Evolutionary conservation across 1,139 yeast genomes (phyloP).

Genomic region (Suhomyces kunorum): DNA sequence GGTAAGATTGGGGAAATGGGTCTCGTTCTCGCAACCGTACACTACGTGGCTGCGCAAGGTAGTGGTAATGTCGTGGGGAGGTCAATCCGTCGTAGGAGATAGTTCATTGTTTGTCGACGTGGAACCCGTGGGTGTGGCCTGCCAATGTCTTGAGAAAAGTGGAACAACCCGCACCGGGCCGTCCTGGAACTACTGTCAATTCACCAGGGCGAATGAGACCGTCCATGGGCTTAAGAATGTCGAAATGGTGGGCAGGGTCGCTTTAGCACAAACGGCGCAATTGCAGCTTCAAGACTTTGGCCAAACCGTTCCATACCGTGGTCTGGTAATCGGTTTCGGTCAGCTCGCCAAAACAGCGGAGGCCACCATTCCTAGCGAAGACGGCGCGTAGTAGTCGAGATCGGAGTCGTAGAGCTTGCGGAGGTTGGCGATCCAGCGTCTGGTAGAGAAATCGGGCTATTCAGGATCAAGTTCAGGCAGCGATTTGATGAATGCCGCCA

Average conservation of each 20-base stretch:
- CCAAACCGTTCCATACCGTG: conserved; percentile 42
- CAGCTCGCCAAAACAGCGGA: conserved; percentile 75
- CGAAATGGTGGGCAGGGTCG: conserved; percentile 36
- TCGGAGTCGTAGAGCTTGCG: conserved; percentile 55
- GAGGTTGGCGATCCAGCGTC: conserved; percentile 74
- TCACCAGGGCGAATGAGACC: conserved; percentile 71
- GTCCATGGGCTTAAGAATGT: conserved; percentile 68
- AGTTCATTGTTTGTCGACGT: conserved; percentile 52
- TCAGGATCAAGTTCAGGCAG: conserved; percentile 41
- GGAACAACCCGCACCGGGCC: conserved; percentile 87
- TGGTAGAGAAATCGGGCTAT: conserved; percentile 58
- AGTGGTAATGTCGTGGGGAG: conserved; percentile 20
- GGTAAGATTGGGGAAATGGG: conserved; percentile 28
- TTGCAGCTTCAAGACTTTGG: conserved; percentile 43
- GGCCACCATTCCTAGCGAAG: conserved; percentile 65
- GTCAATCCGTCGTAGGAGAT: conserved; percentile 28
- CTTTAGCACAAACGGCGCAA: conserved; percentile 18
- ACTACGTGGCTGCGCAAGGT: conserved; percentile 31
- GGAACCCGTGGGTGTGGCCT: conserved; percentile 70
- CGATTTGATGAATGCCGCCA: conserved; percentile 56
- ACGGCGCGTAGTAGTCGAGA: conserved; percentile 66
- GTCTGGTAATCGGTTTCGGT: conserved; percentile 79
- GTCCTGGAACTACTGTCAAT: conserved; percentile 72
- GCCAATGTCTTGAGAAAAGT: conserved; percentile 73
- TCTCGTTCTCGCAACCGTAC: conserved; percentile 30